Base-by-base conservation (phyloP, 108 stramenopile species). In the Nitzschia sp. region DNA sequence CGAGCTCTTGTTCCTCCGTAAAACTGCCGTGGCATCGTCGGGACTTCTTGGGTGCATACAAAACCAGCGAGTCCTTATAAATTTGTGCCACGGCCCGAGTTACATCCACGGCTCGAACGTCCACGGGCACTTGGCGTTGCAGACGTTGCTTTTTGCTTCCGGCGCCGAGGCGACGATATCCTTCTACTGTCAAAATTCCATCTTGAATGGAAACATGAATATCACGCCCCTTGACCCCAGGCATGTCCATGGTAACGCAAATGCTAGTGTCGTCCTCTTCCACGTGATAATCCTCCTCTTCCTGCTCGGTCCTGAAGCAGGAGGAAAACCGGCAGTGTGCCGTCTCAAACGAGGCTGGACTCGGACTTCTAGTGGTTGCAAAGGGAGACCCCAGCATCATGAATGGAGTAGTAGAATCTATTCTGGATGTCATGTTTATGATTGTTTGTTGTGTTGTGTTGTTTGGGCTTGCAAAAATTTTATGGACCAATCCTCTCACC, bases 31-130 rank as follows among this genome's bases (percentile, higher is more conserved):
- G 4, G 4, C 11, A 4, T n/a, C 4, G 4, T 19, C n/a, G 4
- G 8, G 23, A n/a, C 42, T 24, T 24, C 30, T 72, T 72, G 54
- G 71, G 71, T 24, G 71, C 71, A 34, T 72, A 72, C n/a, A 72
- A 54, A 1, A 62, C 54, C 27, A 63, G 61, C 51, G 45, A 31
- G 36, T 61, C 71, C 25, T 64, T 55, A 46, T 49, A 64, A 32
- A 62, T 56, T 23, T 26, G 45, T 0, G 71, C 71, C 25, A 72
- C 49, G 56, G 71, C 71, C 3, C 71, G 71, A 26, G 51, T 36
- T 9, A 72, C 35, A 47, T 72, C 42, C 30, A 72, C 36, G 0
- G 21, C 42, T 34, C 57, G 57, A 34, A 18, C 34, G 58, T 64
- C 71, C 2, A 72, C 36, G 9, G 31, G 30, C 1, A 72, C 42